Evolutionary conservation across 805 yeast genomes (phyloP).

Genomic region (Candida sithepensis): DNA sequence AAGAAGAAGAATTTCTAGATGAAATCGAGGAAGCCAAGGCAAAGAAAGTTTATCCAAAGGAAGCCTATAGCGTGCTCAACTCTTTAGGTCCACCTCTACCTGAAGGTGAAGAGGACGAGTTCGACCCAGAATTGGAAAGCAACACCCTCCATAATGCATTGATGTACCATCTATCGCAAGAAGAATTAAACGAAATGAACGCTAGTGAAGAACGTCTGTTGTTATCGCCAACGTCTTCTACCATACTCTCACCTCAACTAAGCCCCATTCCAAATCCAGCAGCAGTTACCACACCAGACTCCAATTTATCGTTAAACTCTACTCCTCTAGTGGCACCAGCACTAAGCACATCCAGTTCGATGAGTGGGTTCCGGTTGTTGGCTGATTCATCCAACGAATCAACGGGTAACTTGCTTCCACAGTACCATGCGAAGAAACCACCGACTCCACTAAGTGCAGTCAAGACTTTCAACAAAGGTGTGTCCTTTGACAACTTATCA

Average conservation of each 20-base stretch:
- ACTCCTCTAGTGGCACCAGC: not conserved
- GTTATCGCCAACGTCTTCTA: slow-evolving; percentile 13
- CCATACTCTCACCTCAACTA: not conserved
- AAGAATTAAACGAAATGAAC: slow-evolving; percentile 13
- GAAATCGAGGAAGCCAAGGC: slow-evolving; percentile 1
- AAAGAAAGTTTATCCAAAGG: slow-evolving; percentile 4
- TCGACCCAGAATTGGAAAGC: slow-evolving; percentile 25
- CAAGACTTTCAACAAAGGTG: slow-evolving; percentile 27
- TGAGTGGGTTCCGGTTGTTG: not conserved
- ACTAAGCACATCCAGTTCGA: not conserved
- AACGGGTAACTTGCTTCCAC: not conserved
- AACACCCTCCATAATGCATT: slow-evolving; percentile 30
- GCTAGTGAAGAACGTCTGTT: slow-evolving; percentile 13
- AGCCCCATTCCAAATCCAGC: not conserved
- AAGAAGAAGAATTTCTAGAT: not conserved
- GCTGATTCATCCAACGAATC: not conserved
- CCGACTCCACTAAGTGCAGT: slow-evolving; percentile 6
- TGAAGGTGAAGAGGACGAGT: slow-evolving; percentile 13
- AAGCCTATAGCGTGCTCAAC: not conserved
- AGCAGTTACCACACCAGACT: too few relatives aligned
- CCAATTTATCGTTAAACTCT: not conserved
- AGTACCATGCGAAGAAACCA: not conserved
- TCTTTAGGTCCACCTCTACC: slow-evolving; percentile 1
- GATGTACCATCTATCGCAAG: slow-evolving; percentile 23
- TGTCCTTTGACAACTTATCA: slow-evolving; percentile 41